Evolutionary conservation across 306 rosid genomes (phyloP).

Genomic region (Lithocarpus polystachyus): DNA sequence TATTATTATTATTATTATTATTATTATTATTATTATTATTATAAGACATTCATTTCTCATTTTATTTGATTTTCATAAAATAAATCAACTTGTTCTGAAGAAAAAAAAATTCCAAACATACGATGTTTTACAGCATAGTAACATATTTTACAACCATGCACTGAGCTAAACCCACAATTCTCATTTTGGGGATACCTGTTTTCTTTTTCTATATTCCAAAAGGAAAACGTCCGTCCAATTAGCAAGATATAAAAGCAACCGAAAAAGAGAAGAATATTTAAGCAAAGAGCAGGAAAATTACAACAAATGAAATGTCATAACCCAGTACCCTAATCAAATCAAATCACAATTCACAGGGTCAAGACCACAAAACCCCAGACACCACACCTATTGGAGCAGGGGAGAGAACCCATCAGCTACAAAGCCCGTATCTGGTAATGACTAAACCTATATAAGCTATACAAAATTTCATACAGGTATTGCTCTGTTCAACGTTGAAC

Average conservation of each 20-base stretch:
- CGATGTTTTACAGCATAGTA: too few relatives aligned
- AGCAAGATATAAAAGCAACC: background rate
- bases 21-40: too few relatives aligned
- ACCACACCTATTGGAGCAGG: conserved; percentile 6
- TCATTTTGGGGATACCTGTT: too few relatives aligned
- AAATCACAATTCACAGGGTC: background rate
- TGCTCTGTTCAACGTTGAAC: conserved; percentile 28
- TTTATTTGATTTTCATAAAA: too few relatives aligned
- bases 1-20: too few relatives aligned
- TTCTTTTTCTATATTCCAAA: too few relatives aligned
- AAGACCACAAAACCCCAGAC: conserved; percentile 13
- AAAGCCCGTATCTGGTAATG: background rate
- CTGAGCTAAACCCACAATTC: too few relatives aligned
- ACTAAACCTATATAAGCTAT: conserved; percentile 51
- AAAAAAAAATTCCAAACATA: too few relatives aligned
- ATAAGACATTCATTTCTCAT: too few relatives aligned
- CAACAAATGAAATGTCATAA: background rate
- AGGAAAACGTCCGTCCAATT: background rate
- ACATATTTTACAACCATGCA: too few relatives aligned
- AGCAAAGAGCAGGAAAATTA: background rate
- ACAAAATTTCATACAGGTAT: conserved; percentile 36
- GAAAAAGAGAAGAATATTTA: background rate
- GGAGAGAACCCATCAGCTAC: conserved; percentile 20
- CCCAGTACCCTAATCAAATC: background rate
- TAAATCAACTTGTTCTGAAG: too few relatives aligned